Base-by-base conservation (phyloP, 805 yeast species). In the Cyberlindnera americana region DNA sequence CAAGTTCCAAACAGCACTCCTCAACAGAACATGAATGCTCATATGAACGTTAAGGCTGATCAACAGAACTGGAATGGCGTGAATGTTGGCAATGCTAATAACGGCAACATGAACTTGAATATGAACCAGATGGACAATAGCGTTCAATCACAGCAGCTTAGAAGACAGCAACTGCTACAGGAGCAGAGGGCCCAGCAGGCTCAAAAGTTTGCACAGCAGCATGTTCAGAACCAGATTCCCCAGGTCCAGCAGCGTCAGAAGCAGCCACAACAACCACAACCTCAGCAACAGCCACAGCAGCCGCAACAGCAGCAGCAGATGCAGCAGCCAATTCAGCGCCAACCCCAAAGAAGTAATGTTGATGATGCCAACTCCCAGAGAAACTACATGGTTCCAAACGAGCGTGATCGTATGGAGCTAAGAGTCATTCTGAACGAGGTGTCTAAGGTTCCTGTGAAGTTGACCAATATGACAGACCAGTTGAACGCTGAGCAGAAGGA, bases 401-500 rank as follows among this genome's bases (percentile, higher is more conserved):
- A 74, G 29, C 87, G 76, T 46, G 85, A 75, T 68, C 77, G 77
- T 68, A 62, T 69, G 46, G 75, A 69, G 42, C 70, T 88, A 46
- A 73, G 79, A 43, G 72, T 72, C 41, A 72, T 89, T 30, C 71
- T 80, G 41, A 82, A 77, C 24, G 95, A 84, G 44, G 89, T 83
- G 2, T 69, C 83, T 0, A 67, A 75, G 19, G 77, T 80, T 35
- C 83, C 86, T 10, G 73, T 85, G 27, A 75, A 78, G 29, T 60
- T 86, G 42, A 77, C 78, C 40, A 85, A 83, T 52, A 71, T 83
- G 38, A 81, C 93, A 0, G 68, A 69, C 52, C 62, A 71, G 32
- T 66, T 88, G 37, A 62, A 81, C 1, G 76, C 72, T 19, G 80
- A 75, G 22, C 91, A 86, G 49, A 84, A 83, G 60, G 72, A 67